Conservation (phyloP, 2,329 filamentous ascomycete species). For the Aspergillus tubingensis region DNA sequence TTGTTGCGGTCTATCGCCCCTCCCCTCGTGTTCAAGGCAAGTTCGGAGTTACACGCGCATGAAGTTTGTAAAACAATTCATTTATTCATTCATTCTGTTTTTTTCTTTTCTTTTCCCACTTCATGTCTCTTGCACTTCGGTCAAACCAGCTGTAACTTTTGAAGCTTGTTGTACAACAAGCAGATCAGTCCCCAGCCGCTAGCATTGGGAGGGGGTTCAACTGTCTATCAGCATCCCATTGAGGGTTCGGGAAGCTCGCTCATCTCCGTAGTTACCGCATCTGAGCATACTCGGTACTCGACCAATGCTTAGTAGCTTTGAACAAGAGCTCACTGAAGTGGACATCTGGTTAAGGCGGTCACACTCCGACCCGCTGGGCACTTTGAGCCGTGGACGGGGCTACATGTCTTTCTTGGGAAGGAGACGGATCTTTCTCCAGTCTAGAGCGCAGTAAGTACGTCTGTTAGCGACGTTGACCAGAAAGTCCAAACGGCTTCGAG, state of each 20-base stretch:
- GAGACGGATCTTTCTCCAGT: slow-evolving; percentile 7
- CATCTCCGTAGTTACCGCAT: too few species aligned
- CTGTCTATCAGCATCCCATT: background rate
- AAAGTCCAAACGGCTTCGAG: slow-evolving; percentile 10
- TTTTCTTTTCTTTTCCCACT: background rate
- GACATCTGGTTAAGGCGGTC: background rate
- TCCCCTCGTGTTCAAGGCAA: slow-evolving; percentile 15
- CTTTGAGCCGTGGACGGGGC: background rate
- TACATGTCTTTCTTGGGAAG: slow-evolving; percentile 8
- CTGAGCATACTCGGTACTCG: too few species aligned
- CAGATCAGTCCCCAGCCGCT: too few species aligned
- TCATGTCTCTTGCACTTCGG: background rate
- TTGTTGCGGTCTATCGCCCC: background rate
- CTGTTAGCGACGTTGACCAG: slow-evolving; percentile 1
- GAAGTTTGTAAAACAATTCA: background rate
- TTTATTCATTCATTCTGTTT: too few species aligned
- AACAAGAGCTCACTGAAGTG: background rate
- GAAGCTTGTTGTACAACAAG: background rate
- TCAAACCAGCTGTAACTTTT: background rate
- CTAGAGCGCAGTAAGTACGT: background rate
- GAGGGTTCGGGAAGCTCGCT: background rate
- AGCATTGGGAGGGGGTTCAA: too few species aligned
- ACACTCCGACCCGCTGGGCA: background rate
- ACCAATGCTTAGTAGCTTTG: background rate
- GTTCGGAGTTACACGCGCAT: background rate